A percentile compares a stretch with the other conserved stretches of the same genome.
Evolutionary conservation across 1,139 yeast genomes (phyloP).

Genomic region (Yamadazyma oceani): DNA sequence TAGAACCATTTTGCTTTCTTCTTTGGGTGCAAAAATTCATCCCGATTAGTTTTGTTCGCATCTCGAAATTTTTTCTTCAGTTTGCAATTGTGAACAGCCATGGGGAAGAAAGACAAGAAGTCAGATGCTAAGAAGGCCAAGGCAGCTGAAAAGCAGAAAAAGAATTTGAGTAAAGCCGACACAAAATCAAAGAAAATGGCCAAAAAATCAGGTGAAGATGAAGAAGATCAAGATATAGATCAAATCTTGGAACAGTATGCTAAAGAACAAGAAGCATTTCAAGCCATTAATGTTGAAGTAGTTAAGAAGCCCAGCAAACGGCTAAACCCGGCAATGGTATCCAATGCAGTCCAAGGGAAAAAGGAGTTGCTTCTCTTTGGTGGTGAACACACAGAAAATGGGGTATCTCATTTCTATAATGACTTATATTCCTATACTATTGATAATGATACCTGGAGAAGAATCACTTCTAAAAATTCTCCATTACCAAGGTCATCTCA

Average conservation of each 20-base stretch:
- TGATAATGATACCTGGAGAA: conserved; percentile 82
- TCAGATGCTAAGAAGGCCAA: conserved; percentile 91
- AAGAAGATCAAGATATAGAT: conserved; percentile 87
- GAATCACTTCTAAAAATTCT: conserved; percentile 73
- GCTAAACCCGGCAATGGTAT: conserved; percentile 70
- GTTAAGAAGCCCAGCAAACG: conserved; percentile 64
- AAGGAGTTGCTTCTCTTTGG: conserved; percentile 83
- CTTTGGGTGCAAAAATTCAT: conserved; percentile 1
- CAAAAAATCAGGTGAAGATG: conserved; percentile 73
- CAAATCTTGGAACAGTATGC: conserved; percentile 78
- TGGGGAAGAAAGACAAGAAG: conserved; percentile 87
- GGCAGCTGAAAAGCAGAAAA: conserved; percentile 79
- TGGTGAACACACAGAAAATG: conserved; percentile 69
- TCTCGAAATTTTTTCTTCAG: conserved; percentile 1
- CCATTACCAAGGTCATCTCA: conserved; percentile 95
- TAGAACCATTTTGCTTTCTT: neutral
- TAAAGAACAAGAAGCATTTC: conserved; percentile 74
- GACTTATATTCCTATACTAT: conserved; percentile 74
- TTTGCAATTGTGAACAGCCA: conserved; percentile 17
- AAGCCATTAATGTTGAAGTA: conserved; percentile 63
- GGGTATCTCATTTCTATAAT: conserved; percentile 71
- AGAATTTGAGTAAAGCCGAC: conserved; percentile 72
- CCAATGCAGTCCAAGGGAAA: conserved; percentile 75
- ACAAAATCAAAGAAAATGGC: conserved; percentile 71
- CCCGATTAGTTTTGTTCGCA: too few species aligned